Base-by-base conservation (phyloP, 2,329 filamentous ascomycete genomes). In the Exophiala sideris region DNA sequence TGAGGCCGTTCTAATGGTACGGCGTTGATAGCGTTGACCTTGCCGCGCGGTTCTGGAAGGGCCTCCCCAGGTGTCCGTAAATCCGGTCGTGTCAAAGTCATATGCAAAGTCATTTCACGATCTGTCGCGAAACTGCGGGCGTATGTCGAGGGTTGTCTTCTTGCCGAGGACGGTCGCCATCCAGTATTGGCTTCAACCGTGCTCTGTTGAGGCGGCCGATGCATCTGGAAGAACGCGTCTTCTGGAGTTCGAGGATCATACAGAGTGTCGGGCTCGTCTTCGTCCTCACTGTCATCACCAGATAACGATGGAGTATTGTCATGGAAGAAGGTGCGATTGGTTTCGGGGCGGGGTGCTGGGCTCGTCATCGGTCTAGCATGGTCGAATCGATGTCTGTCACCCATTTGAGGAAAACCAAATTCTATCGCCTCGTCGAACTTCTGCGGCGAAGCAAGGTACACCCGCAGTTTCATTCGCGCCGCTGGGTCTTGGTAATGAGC, bases 371-470 rank as follows among this genome's bases (percentile, higher is more conserved):
- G 65, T 57, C 47, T 52, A 11, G 60, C 34, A n/a, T 29, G 54
- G 18, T 48, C 47, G 35, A 47, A 39, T 20, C 52, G 53, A 18
- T 34, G 32, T 47, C 44, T 47, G 9, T 69, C 57, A 53, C 74
- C 66, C 54, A 74, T 56, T 3, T 74, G 68, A 0, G 91, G 90
- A 64, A 96, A 97, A 0, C 92, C 92, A 70, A 95, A 96, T 68
- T 95, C 89, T 48, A 97, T 82, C 1, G 89, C 91, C 71, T 97
- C 92, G 67, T 97, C 92, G 64, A 97, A 97, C 68, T 95, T 96
- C 62, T 95, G 89, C 1, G 91, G 88, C 1, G 91, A 95, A 6
- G 89, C 88, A 16, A 96, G 81, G 65, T 91, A 96, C 5, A 89
- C 84, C 10, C 91, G 85, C 16, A 97, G 76, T 71, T 95, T 96